A percentile compares a stretch with the other conserved stretches of the same genome.
These are phyloP conservation scores for Talaromyces piceae DNA, from an alignment of 2,329 filamentous ascomycete species.

Conservation along the genomic window DNA sequence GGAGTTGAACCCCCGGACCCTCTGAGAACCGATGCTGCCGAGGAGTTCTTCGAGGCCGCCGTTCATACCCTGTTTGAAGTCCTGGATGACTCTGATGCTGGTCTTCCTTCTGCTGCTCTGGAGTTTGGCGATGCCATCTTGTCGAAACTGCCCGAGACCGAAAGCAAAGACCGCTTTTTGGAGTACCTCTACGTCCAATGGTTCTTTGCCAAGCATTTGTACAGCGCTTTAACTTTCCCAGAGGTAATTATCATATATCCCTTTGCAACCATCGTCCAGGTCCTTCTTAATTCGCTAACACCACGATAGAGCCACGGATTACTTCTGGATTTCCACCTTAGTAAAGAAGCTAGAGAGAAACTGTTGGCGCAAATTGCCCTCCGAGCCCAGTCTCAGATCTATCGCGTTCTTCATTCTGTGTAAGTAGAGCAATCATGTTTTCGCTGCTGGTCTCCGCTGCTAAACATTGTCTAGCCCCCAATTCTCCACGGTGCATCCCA, in stretches of 20 bases:
- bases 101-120: slow-evolving; percentile 78
- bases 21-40: slow-evolving; percentile 72
- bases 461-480: slow-evolving; percentile 41
- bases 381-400: slow-evolving; percentile 69
- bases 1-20: slow-evolving; percentile 59
- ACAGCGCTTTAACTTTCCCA: slow-evolving; percentile 77
- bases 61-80: slow-evolving; percentile 76
- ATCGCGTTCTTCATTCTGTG: slow-evolving; percentile 65
- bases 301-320: slow-evolving; percentile 47
- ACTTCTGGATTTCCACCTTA: slow-evolving; percentile 86
- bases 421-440: slow-evolving; percentile 38
- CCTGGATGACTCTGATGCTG: slow-evolving; percentile 77
- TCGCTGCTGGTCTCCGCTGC: slow-evolving; percentile 15
- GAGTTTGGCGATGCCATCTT: slow-evolving; percentile 80
- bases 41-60: slow-evolving; percentile 81
- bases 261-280: slow-evolving; percentile 17
- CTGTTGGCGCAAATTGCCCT: slow-evolving; percentile 67
- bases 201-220: slow-evolving; percentile 82
- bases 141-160: slow-evolving; percentile 61
- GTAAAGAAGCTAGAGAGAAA: slow-evolving; percentile 77
- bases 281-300: slow-evolving; percentile 18
- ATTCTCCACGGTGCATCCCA: slow-evolving; percentile 27
- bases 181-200: slow-evolving; percentile 84
- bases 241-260: slow-evolving; percentile 52
- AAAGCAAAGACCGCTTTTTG: slow-evolving; percentile 65